Base-by-base conservation (phyloP, 2,329 filamentous ascomycete genomes). In the Diaporthe citriasiana region DNA sequence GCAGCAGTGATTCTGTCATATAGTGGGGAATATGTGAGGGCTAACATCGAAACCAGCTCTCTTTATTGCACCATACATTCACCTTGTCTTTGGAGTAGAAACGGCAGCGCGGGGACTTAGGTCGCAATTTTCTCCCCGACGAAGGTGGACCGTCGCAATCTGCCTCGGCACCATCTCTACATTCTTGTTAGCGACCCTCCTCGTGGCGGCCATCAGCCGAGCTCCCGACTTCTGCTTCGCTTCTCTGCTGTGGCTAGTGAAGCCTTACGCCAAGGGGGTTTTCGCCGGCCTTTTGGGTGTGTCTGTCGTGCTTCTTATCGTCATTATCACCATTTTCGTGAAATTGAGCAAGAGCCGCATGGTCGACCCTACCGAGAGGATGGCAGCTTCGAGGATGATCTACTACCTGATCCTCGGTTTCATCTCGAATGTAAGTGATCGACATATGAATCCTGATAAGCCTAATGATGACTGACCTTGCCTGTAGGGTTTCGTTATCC, bases 381-480 rank as follows among this genome's bases (percentile, higher is more conserved):
- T 91, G 73, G 86, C 89, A 45, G 92, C 92, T 5, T 93, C 92
- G 9, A 87, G 90, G 74, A 93, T 93, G 90, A 89, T 93, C 15
- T 94, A 92, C 80, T 93, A 92, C 79, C 84, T 93, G 76, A 81
- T 87, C 1, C 80, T 92, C 70, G 89, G 87, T 22, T 83, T 90
- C 71, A 81, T 89, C 65, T 90, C 87, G 71, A 90, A 87, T 79
- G 91, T 93, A 78, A 82, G 88, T 83, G 30, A 25, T 33, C 9
- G 35, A 22, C 22, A 35, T 13, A 22, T 45, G 51, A 35, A 53
- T 10, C 25, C 22, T 13, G 25, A n/a, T 59, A 45, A 13, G 33
- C 27, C 3, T 10, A 13, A 55, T 73, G n/a, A 60, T 73, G 13
- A 33, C 38, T 70, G 10, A 74, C 55, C 8, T 51, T 38, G 13